Conservation (phyloP, 331 rosid genomes). For the Dryas integrifolia region DNA sequence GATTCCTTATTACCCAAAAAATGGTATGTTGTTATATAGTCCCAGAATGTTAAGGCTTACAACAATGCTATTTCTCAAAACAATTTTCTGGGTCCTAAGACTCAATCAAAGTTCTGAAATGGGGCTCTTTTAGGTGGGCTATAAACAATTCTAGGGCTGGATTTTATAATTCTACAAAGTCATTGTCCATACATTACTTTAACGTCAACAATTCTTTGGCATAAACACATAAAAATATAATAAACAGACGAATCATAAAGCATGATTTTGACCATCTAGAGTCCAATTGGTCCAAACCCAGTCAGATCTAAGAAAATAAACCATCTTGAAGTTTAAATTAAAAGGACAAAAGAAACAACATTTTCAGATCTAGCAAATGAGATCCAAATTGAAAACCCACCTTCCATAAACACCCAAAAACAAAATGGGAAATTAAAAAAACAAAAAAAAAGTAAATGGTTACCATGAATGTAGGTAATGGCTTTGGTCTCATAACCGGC, state of each 20-base stretch:
- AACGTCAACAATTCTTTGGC: background rate
- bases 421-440: background rate
- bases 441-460: background rate
- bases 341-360: too few relatives aligned
- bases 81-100: background rate
- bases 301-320: background rate
- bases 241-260: background rate
- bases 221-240: background rate
- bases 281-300: background rate
- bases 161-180: background rate
- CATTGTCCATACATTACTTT: background rate
- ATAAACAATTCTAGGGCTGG: background rate
- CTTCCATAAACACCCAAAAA: background rate
- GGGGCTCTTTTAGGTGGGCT: too few relatives aligned
- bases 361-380: background rate
- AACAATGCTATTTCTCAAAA: background rate
- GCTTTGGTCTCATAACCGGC: conserved; percentile 87
- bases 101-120: background rate
- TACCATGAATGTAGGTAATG: conserved; percentile 63
- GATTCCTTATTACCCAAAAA: too few relatives aligned
- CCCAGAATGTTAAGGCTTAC: background rate
- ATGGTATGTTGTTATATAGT: too few relatives aligned
- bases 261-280: background rate
- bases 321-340: background rate
- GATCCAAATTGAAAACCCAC: background rate